Evolutionary conservation across 2,329 filamentous ascomycete species (phyloP), one percentile per base, ranked within the genome.

Genomic region (Fusarium cyanostomum): DNA sequence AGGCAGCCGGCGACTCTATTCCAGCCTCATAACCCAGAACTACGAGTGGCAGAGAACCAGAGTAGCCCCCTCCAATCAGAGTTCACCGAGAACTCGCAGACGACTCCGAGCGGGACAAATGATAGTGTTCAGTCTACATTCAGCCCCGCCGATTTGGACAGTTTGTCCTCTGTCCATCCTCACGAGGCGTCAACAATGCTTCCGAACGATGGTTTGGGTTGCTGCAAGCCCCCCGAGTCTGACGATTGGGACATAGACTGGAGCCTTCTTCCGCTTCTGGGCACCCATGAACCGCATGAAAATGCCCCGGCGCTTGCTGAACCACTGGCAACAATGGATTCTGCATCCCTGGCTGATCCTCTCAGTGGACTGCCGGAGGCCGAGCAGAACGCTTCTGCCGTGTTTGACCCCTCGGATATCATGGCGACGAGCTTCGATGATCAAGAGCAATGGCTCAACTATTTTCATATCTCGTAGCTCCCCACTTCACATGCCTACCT

Each of bases 1-100:
- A 13, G 34, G 5, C 30, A 21, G 9, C 37, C 38, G 11, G 11
- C 51, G 8, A 13, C 31, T 9, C 27, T 49, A 4, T 38, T 43
- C 5, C 21, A 4, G 21, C 37, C 34, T 18, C 10, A 13, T 3
- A 15, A 24, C 11, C 13, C 24, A 9, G 49, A 4, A 4, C 5
- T 7, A 0, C n/a, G 0, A 16, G 0, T 6, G 31, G 3, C 2
- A 38, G 55, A 35, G 6, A 12, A 24, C 12, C 10, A 2, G 2
- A 1, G 5, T n/a, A n/a, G 11, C 8, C 18, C 35, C 15, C 28
- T 30, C n/a, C n/a, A n/a, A 8, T 30, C 28, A 43, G 7, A 13
- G 12, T 12, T n/a, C 4, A 7, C 16, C 30, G 28, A 55, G 11
- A 18, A 3, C 3, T 4, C 26, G 5, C 11, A n/a, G 12, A 8